Evolutionary conservation across 768 basidiomycete genomes (phyloP).

Genomic region (Kockovaella imperatae): DNA sequence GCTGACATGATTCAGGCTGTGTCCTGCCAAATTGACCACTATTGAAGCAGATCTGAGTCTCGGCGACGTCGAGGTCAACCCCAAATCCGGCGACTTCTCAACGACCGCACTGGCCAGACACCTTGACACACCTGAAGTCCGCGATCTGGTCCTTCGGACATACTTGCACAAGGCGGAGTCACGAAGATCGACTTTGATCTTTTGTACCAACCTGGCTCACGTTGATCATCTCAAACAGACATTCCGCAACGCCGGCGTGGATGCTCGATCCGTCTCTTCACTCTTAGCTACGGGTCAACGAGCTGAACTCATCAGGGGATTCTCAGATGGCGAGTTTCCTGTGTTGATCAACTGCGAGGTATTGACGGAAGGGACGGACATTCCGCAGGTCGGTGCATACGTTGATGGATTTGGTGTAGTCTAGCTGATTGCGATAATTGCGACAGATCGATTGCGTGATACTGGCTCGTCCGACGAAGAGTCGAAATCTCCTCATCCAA

Average conservation of each 20-base stretch:
- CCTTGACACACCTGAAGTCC: slow-evolving; percentile 71
- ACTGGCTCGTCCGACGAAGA: slow-evolving; percentile 78
- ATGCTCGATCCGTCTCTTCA: slow-evolving; percentile 73
- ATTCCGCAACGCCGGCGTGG: slow-evolving; percentile 68
- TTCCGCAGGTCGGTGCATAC: slow-evolving; percentile 55
- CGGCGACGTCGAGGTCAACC: slow-evolving; percentile 57
- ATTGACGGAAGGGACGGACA: slow-evolving; percentile 87
- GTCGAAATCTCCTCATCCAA: slow-evolving; percentile 80
- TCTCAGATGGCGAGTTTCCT: slow-evolving; percentile 66
- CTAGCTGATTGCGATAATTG: neutral
- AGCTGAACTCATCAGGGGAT: slow-evolving; percentile 57
- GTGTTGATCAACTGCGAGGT: slow-evolving; percentile 92
- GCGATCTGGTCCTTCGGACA: slow-evolving; percentile 66
- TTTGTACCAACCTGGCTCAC: slow-evolving; percentile 78
- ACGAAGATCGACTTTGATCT: slow-evolving; percentile 83
- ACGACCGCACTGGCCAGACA: slow-evolving; percentile 67
- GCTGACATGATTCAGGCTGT: slow-evolving; percentile 55
- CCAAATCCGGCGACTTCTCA: slow-evolving; percentile 70
- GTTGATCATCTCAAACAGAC: slow-evolving; percentile 63
- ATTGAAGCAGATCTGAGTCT: slow-evolving; percentile 70
- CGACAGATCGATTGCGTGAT: slow-evolving; percentile 71
- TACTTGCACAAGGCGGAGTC: slow-evolving; percentile 75
- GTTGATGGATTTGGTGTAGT: neutral
- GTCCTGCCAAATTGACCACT: slow-evolving; percentile 74
- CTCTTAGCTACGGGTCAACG: slow-evolving; percentile 61